These are phyloP conservation scores for Amphichorda felina DNA, from an alignment of 2,329 filamentous ascomycete genomes.

Conservation along the genomic window DNA sequence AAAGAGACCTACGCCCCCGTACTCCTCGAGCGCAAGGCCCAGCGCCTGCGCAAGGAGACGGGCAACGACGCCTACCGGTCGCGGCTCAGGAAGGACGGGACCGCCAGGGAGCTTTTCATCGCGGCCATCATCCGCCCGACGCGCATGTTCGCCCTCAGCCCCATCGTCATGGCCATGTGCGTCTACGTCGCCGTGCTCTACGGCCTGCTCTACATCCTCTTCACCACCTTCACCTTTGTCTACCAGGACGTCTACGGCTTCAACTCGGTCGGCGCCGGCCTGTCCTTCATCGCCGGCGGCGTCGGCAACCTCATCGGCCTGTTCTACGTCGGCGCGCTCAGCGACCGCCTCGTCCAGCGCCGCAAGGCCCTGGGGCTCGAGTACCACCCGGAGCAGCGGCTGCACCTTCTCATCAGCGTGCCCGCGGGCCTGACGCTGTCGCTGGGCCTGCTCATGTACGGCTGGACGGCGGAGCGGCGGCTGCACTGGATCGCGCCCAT, in stretches of 20 bases:
- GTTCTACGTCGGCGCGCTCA: slow-evolving; percentile 7
- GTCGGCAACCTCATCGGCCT: slow-evolving; percentile 10
- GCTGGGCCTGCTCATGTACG: slow-evolving; percentile 1
- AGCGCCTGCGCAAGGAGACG: slow-evolving; percentile 38
- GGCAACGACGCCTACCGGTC: slow-evolving; percentile 36
- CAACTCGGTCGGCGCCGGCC: slow-evolving; percentile 5
- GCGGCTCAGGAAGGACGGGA: slow-evolving; percentile 8
- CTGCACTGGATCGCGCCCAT: slow-evolving; percentile 2
- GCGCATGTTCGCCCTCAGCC: slow-evolving; percentile 46
- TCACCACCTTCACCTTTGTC: slow-evolving; percentile 41
- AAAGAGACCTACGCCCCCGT: slow-evolving; percentile 50
- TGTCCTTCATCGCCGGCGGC: slow-evolving; percentile 10
- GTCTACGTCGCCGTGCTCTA: slow-evolving; percentile 42
- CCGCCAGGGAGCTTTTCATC: slow-evolving; percentile 19
- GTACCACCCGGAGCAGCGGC: slow-evolving; percentile 7
- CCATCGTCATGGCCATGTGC: slow-evolving; percentile 54
- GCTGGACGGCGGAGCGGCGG: slow-evolving; percentile 1
- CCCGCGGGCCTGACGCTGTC: slow-evolving; percentile 6
- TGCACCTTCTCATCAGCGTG: slow-evolving; percentile 8
- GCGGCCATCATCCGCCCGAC: slow-evolving; percentile 52
- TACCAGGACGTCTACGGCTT: slow-evolving; percentile 30
- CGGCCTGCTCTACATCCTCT: slow-evolving; percentile 40
- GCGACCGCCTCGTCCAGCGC: slow-evolving; percentile 8
- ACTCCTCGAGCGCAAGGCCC: slow-evolving; percentile 45
- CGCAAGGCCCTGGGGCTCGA: slow-evolving; percentile 3